Conservation (phyloP, 2,329 filamentous ascomycete genomes). For the Trichoderma sp. region DNA sequence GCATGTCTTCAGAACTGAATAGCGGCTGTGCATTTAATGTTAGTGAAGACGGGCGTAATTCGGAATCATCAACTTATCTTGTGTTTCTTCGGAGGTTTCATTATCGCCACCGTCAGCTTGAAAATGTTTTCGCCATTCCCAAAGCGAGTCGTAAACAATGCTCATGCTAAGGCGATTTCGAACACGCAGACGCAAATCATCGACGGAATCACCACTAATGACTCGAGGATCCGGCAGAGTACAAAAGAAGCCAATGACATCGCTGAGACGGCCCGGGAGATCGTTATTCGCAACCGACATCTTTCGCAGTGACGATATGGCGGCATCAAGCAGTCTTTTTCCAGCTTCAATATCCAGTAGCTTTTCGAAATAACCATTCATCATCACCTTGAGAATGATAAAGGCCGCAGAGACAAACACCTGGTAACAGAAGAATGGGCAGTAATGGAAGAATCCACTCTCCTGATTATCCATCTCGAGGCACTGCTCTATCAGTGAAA, state of each 20-base stretch:
- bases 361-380: constrained; percentile 14
- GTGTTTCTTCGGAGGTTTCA: background rate
- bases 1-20: constrained; percentile 4
- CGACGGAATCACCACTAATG: background rate
- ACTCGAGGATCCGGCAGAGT: constrained; percentile 2
- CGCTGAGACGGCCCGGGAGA: constrained; percentile 7
- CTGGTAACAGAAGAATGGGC: constrained; percentile 12
- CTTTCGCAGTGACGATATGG: constrained; percentile 1
- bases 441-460: background rate
- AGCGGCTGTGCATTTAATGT: background rate
- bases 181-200: constrained; percentile 8
- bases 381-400: constrained; percentile 12
- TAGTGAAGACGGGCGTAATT: background rate
- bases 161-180: constrained; percentile 13
- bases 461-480: constrained; percentile 12
- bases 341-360: constrained; percentile 1
- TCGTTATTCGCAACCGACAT: constrained; percentile 14
- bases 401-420: constrained; percentile 11
- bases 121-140: constrained; percentile 12
- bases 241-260: constrained; percentile 7
- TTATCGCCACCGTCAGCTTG: background rate
- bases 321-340: constrained; percentile 7
- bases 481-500: constrained; percentile 7
- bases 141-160: constrained; percentile 9
- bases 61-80: background rate